These are phyloP conservation scores for Neopestalotiopsis sp. DNA, from an alignment of 2,329 filamentous ascomycete species.

Conservation along the genomic window DNA sequence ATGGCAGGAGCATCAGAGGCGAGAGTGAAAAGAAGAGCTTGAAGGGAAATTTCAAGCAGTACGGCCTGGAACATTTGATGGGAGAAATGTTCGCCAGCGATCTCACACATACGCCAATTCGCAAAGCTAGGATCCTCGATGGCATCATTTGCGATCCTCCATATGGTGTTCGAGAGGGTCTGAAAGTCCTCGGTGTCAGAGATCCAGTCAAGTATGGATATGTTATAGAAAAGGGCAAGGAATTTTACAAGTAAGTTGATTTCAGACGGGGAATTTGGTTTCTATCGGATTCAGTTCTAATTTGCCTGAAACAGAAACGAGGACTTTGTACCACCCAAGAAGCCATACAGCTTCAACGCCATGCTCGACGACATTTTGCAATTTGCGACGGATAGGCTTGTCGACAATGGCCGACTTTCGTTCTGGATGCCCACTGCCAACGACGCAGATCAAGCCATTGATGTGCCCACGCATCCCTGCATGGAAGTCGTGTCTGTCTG, in stretches of 20 bases:
- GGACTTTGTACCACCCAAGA: constrained; percentile 84
- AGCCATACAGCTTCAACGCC: constrained; percentile 87
- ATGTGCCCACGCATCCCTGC: constrained; percentile 76
- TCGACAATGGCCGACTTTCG: constrained; percentile 78
- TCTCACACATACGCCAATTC: constrained; percentile 83
- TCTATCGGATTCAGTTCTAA: background rate
- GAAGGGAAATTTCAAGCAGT: constrained; percentile 82
- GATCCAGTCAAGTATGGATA: constrained; percentile 65
- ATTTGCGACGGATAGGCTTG: constrained; percentile 78
- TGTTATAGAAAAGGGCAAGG: constrained; percentile 71
- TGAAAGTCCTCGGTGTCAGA: constrained; percentile 83
- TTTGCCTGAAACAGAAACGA: constrained; percentile 49
- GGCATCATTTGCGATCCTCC: constrained; percentile 95
- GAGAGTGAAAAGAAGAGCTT: constrained; percentile 58
- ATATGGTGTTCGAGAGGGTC: constrained; percentile 90
- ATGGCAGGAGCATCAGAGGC: constrained; percentile 86
- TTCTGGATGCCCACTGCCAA: constrained; percentile 98
- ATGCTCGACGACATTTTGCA: constrained; percentile 90
- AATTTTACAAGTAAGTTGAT: constrained; percentile 68
- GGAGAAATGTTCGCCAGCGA: constrained; percentile 86
- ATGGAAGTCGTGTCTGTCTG: constrained; percentile 78
- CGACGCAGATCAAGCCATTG: constrained; percentile 76
- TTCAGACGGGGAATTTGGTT: background rate
- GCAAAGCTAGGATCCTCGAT: constrained; percentile 64
- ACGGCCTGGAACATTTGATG: constrained; percentile 68